Base-by-base conservation (phyloP, 495 filamentous ascomycete species). In the Xylaria grammica region DNA sequence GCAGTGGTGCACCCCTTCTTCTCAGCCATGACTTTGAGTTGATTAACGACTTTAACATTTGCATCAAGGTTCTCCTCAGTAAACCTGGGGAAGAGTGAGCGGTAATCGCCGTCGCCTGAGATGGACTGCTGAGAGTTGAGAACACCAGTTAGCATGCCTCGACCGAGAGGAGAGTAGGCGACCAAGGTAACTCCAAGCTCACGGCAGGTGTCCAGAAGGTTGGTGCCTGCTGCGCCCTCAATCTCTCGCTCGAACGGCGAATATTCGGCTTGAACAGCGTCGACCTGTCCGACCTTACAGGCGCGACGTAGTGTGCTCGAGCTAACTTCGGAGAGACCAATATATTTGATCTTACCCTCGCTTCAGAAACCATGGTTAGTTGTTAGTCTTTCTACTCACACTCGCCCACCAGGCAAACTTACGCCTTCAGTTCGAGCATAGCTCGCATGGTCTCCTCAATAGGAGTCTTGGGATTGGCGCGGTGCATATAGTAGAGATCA, bases 181-280 rank as follows among this genome's bases (percentile, higher is more conserved):
- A 91, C 2, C 1, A 57, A 15, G 2, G 88, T 87, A 69, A 92
- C 91, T 19, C 82, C 75, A 13, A 89, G 78, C 68, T 92, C 87
- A 4, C 81, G 84, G 65, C 89, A 92, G 13, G 83, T 77, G 22
- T 3, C 2, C 45, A 77, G 69, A 13, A 87, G 85, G 38, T 90
- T 76, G 30, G 85, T 87, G 67, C 92, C 91, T 4, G 83, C 73
- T 10, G 90, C 72, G 50, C 89, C 86, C 24, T 88, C 84, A 10
- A 85, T 85, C 7, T 60, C 57, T 17, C 13, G 57, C 2, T 82
- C 74, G 72, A 81, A 91, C 2, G 92, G 69, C 1, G 84, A 87
- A 63, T 92, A 74, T 72, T 93, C 90, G 13, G 88, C 83, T 67
- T 93, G 90, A 10, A 91, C 87, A 3, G 83, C 86, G 1, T 79